Conservation (phyloP, 2,329 filamentous ascomycete species). For the Onygena corvina region DNA sequence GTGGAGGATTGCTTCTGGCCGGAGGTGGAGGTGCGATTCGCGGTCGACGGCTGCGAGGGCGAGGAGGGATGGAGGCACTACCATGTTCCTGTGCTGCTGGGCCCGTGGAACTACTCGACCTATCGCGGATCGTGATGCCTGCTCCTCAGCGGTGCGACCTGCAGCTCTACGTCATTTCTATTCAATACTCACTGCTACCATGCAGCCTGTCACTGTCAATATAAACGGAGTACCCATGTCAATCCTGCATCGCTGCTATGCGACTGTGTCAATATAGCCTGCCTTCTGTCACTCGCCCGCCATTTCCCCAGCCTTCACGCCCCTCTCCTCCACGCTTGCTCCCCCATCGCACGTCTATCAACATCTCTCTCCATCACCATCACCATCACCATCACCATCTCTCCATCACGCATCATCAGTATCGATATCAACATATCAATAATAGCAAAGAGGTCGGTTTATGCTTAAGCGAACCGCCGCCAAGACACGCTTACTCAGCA, state of each 20-base stretch:
- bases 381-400: neutral
- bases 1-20: conserved; percentile 41
- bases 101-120: conserved; percentile 41
- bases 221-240: no score
- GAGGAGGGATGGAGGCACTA: conserved; percentile 38
- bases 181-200: neutral
- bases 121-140: conserved; percentile 36
- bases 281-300: no score
- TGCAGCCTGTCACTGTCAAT: no score
- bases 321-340: neutral
- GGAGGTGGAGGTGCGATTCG: conserved; percentile 40
- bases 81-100: conserved; percentile 40
- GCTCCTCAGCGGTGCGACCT: neutral
- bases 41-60: conserved; percentile 34
- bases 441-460: no score
- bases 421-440: no score
- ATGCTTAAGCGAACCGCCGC: conserved; percentile 2
- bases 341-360: neutral
- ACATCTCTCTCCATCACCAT: neutral
- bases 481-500: conserved; percentile 10
- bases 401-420: neutral
- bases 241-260: no score
- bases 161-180: neutral
- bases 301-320: no score
- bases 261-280: no score